A percentile compares a stretch with the other conserved stretches of the same genome.
Evolutionary conservation across 148 eudicot species (phyloP).

Genomic region (Rhododendron vialii): DNA sequence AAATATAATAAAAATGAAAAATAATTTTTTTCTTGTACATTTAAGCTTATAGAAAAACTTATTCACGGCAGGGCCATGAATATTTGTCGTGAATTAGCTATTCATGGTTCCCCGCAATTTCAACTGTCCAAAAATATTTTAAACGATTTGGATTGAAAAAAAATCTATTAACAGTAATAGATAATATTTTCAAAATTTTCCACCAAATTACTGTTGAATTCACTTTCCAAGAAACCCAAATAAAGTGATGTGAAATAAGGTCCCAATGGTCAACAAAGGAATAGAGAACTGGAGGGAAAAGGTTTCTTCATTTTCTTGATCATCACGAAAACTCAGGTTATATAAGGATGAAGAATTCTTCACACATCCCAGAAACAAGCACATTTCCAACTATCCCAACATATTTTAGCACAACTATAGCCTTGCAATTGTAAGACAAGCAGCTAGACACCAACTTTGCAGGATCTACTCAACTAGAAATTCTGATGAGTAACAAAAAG

Average conservation of each 20-base stretch:
- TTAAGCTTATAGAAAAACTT: too few species aligned
- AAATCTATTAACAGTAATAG: too few species aligned
- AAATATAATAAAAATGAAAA: too few species aligned
- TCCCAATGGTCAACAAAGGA: background rate
- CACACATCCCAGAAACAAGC: background rate
- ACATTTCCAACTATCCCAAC: background rate
- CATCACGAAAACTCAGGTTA: conserved; percentile 5
- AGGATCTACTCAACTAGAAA: background rate
- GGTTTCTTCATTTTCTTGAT: too few species aligned
- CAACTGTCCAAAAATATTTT: too few species aligned
- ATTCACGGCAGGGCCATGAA: too few species aligned
- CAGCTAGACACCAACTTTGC: background rate
- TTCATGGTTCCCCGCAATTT: too few species aligned
- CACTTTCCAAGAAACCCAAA: background rate
- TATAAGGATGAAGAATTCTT: background rate
- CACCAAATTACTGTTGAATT: background rate
- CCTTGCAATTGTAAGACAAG: background rate
- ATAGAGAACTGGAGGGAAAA: too few species aligned
- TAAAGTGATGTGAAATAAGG: background rate
- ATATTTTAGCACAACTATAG: background rate
- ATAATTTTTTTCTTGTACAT: too few species aligned
- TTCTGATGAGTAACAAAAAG: conserved; percentile 5
- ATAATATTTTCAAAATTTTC: too few species aligned
- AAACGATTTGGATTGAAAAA: too few species aligned
- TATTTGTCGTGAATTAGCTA: too few species aligned